These are phyloP conservation scores for Penicillium paneum DNA, from an alignment of 2,329 filamentous ascomycete genomes.

Conservation along the genomic window DNA sequence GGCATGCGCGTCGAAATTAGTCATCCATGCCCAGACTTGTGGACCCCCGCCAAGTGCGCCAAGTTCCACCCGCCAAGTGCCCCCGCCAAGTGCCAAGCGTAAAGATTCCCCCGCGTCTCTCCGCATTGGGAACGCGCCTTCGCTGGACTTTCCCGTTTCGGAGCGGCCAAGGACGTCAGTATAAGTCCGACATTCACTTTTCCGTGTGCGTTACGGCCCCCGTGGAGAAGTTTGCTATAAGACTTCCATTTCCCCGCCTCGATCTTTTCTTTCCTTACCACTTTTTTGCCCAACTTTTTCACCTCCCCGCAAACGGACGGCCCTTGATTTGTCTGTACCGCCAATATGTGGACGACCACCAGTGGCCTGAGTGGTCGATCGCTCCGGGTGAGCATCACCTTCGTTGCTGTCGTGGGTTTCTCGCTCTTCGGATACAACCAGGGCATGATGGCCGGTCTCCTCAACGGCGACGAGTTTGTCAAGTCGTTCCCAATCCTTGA, in stretches of 20 bases:
- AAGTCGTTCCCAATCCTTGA: constrained; percentile 12
- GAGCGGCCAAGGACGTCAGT: background rate
- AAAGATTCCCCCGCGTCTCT: background rate
- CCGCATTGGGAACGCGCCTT: constrained; percentile 2
- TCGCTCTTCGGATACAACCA: constrained; percentile 39
- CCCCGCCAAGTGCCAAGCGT: constrained; percentile 1
- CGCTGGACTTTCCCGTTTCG: constrained; percentile 11
- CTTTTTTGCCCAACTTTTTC: constrained; percentile 5
- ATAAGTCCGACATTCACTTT: background rate
- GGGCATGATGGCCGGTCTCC: constrained; percentile 22
- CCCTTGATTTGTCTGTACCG: constrained; percentile 1
- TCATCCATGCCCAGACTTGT: background rate
- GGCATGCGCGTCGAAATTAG: background rate
- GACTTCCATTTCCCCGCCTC: background rate
- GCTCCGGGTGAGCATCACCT: constrained; percentile 21
- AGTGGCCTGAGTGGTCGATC: constrained; percentile 16
- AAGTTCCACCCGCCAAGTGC: background rate
- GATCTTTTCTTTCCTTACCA: background rate
- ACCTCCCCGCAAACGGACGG: constrained; percentile 4
- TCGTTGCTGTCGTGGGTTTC: constrained; percentile 44
- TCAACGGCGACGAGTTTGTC: constrained; percentile 20
- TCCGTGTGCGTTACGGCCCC: background rate
- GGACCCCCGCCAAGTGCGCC: background rate
- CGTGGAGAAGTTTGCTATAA: constrained; percentile 10
- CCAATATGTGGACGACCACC: constrained; percentile 26